These are phyloP conservation scores for Vanrija sp. DNA, from an alignment of 1,284 basidiomycete species.

Conservation along the genomic window DNA sequence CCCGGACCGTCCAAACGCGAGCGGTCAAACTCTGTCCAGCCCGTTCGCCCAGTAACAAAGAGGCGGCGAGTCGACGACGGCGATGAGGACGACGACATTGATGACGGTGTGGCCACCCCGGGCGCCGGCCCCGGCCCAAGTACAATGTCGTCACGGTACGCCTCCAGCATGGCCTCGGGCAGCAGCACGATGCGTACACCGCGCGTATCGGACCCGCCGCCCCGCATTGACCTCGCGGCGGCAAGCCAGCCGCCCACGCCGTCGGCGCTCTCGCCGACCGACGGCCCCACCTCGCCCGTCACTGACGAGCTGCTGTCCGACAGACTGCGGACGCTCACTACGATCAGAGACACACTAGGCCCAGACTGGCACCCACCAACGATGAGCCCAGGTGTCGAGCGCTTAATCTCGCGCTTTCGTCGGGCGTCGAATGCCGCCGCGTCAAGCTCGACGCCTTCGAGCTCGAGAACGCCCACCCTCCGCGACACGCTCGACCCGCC, in stretches of 20 bases:
- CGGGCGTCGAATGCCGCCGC: slow-evolving; percentile 7
- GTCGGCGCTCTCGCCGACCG: not conserved
- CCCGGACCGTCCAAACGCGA: slow-evolving; percentile 10
- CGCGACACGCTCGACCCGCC: not conserved
- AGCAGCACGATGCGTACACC: not conserved
- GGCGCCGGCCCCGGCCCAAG: not conserved
- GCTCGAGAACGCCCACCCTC: not conserved
- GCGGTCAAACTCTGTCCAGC: slow-evolving; percentile 11
- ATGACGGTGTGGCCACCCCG: not conserved
- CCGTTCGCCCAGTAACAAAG: slow-evolving; percentile 3
- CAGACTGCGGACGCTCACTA: slow-evolving; percentile 27
- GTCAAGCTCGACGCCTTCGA: not conserved
- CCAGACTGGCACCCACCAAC: slow-evolving; percentile 21
- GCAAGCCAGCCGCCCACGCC: slow-evolving; percentile 1
- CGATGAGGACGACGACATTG: slow-evolving; percentile 4
- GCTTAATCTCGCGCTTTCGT: slow-evolving; percentile 18
- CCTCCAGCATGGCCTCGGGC: not conserved
- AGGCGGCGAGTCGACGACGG: slow-evolving; percentile 4
- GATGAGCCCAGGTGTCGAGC: slow-evolving; percentile 10
- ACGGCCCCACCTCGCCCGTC: slow-evolving; percentile 1
- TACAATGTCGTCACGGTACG: not conserved
- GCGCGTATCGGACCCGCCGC: not conserved
- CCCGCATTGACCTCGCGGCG: not conserved
- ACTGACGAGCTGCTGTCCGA: slow-evolving; percentile 33
- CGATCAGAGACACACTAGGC: slow-evolving; percentile 28